Evolutionary conservation across 345 rosid species (phyloP).

Genomic region (Tarenaya hassleriana): DNA sequence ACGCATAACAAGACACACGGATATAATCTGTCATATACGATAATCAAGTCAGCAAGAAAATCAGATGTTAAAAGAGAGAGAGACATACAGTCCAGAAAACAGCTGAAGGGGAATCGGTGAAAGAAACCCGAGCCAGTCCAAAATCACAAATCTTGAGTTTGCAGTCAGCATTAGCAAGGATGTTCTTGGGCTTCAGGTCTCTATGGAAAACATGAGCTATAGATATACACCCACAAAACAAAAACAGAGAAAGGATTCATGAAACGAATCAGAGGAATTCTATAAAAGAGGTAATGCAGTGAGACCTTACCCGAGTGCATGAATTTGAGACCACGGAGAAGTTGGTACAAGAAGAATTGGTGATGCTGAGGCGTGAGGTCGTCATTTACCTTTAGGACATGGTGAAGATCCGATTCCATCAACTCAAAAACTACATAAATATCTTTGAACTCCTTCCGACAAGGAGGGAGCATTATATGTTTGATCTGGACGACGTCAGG

Average conservation of each 20-base stretch:
- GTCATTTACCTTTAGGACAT: constrained; percentile 76
- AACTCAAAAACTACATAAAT: too few relatives aligned
- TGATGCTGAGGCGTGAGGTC: constrained; percentile 91
- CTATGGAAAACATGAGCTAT: constrained; percentile 88
- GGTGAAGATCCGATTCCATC: constrained; percentile 99
- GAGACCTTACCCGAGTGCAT: constrained; percentile 74
- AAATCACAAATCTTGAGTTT: constrained; percentile 95
- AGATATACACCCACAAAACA: too few relatives aligned
- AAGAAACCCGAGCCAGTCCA: constrained; percentile 95
- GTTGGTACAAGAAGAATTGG: constrained; percentile 96
- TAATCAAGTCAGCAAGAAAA: too few relatives aligned
- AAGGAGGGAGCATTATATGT: constrained; percentile 97
- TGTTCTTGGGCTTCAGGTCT: constrained; percentile 91
- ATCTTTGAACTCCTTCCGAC: constrained; percentile 87
- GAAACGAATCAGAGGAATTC: constrained; percentile 14
- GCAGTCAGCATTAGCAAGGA: too few relatives aligned
- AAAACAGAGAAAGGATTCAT: background rate
- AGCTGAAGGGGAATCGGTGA: constrained; percentile 86
- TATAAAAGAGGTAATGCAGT: too few relatives aligned
- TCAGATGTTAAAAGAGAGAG: constrained; percentile 23
- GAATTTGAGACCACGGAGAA: constrained; percentile 88
- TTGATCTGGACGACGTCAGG: constrained; percentile 87
- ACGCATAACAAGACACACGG: constrained; percentile 5
- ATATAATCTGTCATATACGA: too few relatives aligned
- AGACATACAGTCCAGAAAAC: constrained; percentile 96